Percentiles rank a stretch among this genome's conserved stretches.
These are phyloP conservation scores for Graphiopsis chlorocephala DNA, from an alignment of 2,329 filamentous ascomycete genomes.

Conservation along the genomic window DNA sequence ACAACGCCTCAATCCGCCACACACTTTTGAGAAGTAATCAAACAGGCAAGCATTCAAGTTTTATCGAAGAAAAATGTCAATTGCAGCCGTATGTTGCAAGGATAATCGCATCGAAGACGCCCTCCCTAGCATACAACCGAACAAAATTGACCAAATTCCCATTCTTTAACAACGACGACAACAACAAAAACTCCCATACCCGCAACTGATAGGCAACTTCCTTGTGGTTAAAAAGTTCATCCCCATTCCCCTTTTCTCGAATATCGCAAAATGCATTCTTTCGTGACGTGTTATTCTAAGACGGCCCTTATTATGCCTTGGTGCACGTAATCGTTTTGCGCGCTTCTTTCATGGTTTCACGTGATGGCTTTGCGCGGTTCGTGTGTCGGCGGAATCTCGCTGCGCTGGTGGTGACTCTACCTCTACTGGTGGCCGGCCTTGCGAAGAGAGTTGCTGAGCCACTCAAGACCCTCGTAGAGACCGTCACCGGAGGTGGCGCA, in stretches of 20 bases:
- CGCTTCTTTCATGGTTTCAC: conserved; percentile 12
- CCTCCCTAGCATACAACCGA: conserved; percentile 15
- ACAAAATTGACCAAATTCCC: conserved; percentile 6
- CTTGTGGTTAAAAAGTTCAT: not conserved
- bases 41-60: not conserved
- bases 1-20: not conserved
- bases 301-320: not conserved
- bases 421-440: conserved; percentile 51
- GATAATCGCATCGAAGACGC: conserved; percentile 17
- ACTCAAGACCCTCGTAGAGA: conserved; percentile 95
- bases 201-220: not conserved
- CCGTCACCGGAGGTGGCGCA: conserved; percentile 98
- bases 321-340: not conserved
- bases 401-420: not conserved
- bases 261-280: conserved; percentile 12
- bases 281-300: conserved; percentile 14
- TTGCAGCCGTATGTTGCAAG: conserved; percentile 15
- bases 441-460: conserved; percentile 55
- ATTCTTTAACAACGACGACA: conserved; percentile 9
- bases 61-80: conserved; percentile 10
- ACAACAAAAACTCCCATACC: conserved; percentile 10
- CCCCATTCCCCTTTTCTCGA: not conserved
- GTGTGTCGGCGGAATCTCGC: conserved; percentile 13
- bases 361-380: conserved; percentile 11
- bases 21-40: not conserved